These are phyloP conservation scores for Arthrobotrys entomopaga DNA, from an alignment of 2,329 filamentous ascomycete genomes.

Conservation along the genomic window DNA sequence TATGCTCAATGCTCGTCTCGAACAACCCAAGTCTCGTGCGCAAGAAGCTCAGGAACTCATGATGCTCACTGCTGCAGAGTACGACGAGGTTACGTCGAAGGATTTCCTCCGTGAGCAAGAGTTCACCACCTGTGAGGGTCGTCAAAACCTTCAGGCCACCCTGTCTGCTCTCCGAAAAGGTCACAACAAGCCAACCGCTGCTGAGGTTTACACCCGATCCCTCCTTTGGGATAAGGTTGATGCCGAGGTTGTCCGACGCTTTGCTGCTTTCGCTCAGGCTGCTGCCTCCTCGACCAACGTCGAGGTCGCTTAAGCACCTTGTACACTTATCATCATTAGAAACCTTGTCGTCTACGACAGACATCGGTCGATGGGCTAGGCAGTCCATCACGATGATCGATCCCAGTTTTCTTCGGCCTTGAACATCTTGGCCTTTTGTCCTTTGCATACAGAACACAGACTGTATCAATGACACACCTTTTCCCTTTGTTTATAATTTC, in stretches of 20 bases:
- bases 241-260: slow-evolving; percentile 87
- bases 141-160: slow-evolving; percentile 81
- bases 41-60: slow-evolving; percentile 91
- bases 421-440: slow-evolving; percentile 1
- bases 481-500: slow-evolving; percentile 15
- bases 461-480: slow-evolving; percentile 47
- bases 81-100: slow-evolving; percentile 82
- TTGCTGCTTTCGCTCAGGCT: slow-evolving; percentile 67
- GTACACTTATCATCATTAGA: slow-evolving; percentile 25
- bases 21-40: slow-evolving; percentile 74
- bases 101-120: slow-evolving; percentile 74
- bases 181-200: slow-evolving; percentile 75
- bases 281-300: slow-evolving; percentile 54
- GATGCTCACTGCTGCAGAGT: slow-evolving; percentile 84
- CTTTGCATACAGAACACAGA: slow-evolving; percentile 52
- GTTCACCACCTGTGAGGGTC: slow-evolving; percentile 71
- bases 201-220: slow-evolving; percentile 91
- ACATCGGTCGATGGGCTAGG: slow-evolving; percentile 27
- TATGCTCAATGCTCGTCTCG: slow-evolving; percentile 64
- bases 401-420: slow-evolving; percentile 18
- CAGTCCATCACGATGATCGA: slow-evolving; percentile 29
- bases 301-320: slow-evolving; percentile 36
- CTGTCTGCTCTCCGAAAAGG: slow-evolving; percentile 78
- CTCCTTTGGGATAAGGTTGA: slow-evolving; percentile 95
- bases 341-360: slow-evolving; percentile 44